Evolutionary conservation across 805 yeast species (phyloP).

Genomic region (Teunomyces atbi): DNA sequence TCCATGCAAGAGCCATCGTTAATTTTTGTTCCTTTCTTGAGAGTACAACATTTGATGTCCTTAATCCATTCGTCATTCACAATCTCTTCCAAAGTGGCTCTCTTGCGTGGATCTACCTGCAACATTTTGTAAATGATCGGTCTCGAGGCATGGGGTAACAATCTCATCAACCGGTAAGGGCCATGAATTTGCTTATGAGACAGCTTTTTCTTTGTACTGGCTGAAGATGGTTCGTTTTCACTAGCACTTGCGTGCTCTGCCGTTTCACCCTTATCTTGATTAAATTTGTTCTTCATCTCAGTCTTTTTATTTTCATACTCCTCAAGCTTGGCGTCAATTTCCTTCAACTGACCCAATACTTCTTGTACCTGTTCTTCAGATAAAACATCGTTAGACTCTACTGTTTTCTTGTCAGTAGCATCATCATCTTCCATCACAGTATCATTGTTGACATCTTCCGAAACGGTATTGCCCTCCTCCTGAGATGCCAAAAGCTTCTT

Average conservation of each 20-base stretch:
- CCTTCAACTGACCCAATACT: constrained; percentile 32
- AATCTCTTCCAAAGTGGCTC: constrained; percentile 69
- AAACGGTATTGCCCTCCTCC: constrained; percentile 6
- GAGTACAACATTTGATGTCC: constrained; percentile 61
- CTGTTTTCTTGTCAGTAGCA: constrained; percentile 4
- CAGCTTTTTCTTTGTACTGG: constrained; percentile 29
- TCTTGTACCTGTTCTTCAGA: constrained; percentile 33
- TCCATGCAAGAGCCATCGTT: constrained; percentile 25
- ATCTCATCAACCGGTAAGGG: constrained; percentile 76
- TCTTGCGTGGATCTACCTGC: constrained; percentile 53
- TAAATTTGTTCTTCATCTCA: constrained; percentile 33
- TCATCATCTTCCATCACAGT: constrained; percentile 9
- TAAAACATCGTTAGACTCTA: constrained; percentile 21
- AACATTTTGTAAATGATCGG: constrained; percentile 70
- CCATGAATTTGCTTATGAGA: constrained; percentile 67
- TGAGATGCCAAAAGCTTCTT: constrained; percentile 25
- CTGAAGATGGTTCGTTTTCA: constrained; percentile 10
- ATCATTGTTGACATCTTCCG: constrained; percentile 10
- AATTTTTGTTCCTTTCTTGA: constrained; percentile 21
- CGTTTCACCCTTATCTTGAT: constrained; percentile 16
- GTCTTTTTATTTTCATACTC: constrained; percentile 34
- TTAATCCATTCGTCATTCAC: constrained; percentile 69
- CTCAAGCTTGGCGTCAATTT: constrained; percentile 36
- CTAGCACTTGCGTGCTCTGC: background rate
- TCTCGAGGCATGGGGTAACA: constrained; percentile 80